Evolutionary conservation across 768 basidiomycete genomes (phyloP).

Genomic region (Crassisporium funariophilum): DNA sequence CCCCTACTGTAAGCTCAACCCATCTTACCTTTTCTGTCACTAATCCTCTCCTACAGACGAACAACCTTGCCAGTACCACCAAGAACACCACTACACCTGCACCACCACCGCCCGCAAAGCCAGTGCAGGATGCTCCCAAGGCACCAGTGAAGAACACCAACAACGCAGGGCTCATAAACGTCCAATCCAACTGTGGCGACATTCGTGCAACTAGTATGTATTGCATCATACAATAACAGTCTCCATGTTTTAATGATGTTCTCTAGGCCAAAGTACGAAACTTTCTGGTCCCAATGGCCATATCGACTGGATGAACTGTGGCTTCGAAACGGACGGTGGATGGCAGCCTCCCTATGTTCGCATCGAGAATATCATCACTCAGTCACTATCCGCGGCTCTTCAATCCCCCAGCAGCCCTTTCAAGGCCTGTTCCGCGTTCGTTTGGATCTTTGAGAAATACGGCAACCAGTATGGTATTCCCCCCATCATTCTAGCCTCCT

Average conservation of each 20-base stretch:
- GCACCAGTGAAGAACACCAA: slow-evolving; percentile 13
- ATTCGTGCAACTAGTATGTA: slow-evolving; percentile 51
- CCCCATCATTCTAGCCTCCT: slow-evolving; percentile 77
- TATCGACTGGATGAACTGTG: slow-evolving; percentile 80
- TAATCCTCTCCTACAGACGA: slow-evolving; percentile 5
- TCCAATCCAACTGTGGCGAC: slow-evolving; percentile 44
- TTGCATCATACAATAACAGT: no score
- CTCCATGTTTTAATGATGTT: no score
- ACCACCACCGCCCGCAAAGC: slow-evolving; percentile 1
- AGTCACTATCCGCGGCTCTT: slow-evolving; percentile 49
- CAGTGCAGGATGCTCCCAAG: slow-evolving; percentile 10
- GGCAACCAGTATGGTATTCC: slow-evolving; percentile 55
- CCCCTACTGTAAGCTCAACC: slow-evolving; percentile 6
- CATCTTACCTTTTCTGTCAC: slow-evolving; percentile 4
- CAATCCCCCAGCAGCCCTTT: slow-evolving; percentile 56
- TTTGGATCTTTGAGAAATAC: slow-evolving; percentile 60
- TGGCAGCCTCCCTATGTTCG: slow-evolving; percentile 74
- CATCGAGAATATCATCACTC: slow-evolving; percentile 51
- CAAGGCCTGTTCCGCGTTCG: slow-evolving; percentile 52
- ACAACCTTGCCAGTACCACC: slow-evolving; percentile 11
- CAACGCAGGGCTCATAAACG: slow-evolving; percentile 33
- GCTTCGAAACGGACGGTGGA: slow-evolving; percentile 57
- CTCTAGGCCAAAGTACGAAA: slow-evolving; percentile 42
- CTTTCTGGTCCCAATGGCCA: slow-evolving; percentile 69
- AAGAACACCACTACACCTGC: slow-evolving; percentile 9